phyloP scores from a whole-genome alignment of 2,329 filamentous ascomycete genomes.

The Canariomyces notabilis region DNA sequence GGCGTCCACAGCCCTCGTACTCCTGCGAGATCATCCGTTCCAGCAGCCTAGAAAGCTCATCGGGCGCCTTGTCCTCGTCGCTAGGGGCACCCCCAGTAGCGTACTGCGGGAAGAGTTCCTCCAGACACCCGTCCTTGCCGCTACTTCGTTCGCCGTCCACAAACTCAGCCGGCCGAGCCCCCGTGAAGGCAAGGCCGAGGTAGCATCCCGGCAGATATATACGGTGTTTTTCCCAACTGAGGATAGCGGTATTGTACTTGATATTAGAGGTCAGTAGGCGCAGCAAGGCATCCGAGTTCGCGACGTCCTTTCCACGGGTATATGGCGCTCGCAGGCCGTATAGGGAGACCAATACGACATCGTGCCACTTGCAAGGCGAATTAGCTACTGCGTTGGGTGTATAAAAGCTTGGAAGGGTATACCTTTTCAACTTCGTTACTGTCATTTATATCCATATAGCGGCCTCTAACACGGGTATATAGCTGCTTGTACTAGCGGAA shows the following conservation, averaged over 20 bases:
- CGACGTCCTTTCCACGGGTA: slow-evolving; percentile 6
- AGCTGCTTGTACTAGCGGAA: slow-evolving; percentile 11
- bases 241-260: slow-evolving; percentile 25
- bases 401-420: neutral
- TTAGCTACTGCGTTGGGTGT: slow-evolving; percentile 3
- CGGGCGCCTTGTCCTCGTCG: slow-evolving; percentile 12
- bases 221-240: slow-evolving; percentile 23
- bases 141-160: slow-evolving; percentile 25
- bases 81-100: slow-evolving; percentile 7
- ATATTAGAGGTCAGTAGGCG: slow-evolving; percentile 29
- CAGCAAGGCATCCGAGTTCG: slow-evolving; percentile 19
- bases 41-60: slow-evolving; percentile 25
- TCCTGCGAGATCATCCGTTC: slow-evolving; percentile 24
- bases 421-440: slow-evolving; percentile 6
- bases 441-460: slow-evolving; percentile 3
- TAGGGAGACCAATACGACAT: neutral
- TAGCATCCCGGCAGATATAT: slow-evolving; percentile 27
- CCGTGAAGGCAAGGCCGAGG: slow-evolving; percentile 27
- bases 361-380: slow-evolving; percentile 1
- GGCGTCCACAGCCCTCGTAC: slow-evolving; percentile 19
- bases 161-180: slow-evolving; percentile 27
- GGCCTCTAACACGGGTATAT: neutral
- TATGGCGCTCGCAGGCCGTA: neutral
- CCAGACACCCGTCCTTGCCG: slow-evolving; percentile 22
- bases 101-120: slow-evolving; percentile 28